These are phyloP conservation scores for Backusella tuberculispora DNA, from an alignment of 192 early-diverging fungal genomes.

Conservation along the genomic window DNA sequence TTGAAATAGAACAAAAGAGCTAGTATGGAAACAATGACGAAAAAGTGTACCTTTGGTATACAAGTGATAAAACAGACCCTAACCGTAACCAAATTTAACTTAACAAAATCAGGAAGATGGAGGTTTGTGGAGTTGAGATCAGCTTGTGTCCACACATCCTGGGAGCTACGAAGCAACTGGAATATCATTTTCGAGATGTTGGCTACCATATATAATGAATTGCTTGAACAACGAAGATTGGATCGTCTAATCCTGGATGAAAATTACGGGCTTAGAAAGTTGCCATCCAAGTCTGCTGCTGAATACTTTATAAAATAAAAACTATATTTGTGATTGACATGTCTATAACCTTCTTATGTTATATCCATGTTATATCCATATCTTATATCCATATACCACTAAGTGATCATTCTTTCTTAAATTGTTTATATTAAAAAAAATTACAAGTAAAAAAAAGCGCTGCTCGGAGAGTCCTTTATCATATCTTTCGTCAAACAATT, in stretches of 20 bases:
- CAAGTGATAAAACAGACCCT: constrained; percentile 17
- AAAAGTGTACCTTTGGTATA: constrained; percentile 10
- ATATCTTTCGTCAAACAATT: too few species aligned
- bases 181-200: constrained; percentile 20
- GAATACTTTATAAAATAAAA: constrained; percentile 4
- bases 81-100: too few species aligned
- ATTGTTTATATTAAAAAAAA: constrained; percentile 5
- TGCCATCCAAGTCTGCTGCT: constrained; percentile 3
- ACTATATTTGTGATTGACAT: neutral
- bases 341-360: neutral
- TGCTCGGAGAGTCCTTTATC: too few species aligned
- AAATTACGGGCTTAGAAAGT: neutral
- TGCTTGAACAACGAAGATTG: constrained; percentile 13
- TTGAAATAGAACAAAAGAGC: constrained; percentile 10
- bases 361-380: too few species aligned
- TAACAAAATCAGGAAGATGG: constrained; percentile 14
- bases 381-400: neutral
- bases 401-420: neutral
- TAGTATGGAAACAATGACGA: constrained; percentile 9
- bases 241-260: constrained; percentile 17
- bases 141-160: constrained; percentile 19
- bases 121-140: constrained; percentile 20
- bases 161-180: constrained; percentile 17
- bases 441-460: constrained; percentile 4
- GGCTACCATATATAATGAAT: constrained; percentile 12